Evolutionary conservation across 1,139 yeast genomes (phyloP), one percentile per base, ranked within the genome.

Genomic region (Diutina sp.): DNA sequence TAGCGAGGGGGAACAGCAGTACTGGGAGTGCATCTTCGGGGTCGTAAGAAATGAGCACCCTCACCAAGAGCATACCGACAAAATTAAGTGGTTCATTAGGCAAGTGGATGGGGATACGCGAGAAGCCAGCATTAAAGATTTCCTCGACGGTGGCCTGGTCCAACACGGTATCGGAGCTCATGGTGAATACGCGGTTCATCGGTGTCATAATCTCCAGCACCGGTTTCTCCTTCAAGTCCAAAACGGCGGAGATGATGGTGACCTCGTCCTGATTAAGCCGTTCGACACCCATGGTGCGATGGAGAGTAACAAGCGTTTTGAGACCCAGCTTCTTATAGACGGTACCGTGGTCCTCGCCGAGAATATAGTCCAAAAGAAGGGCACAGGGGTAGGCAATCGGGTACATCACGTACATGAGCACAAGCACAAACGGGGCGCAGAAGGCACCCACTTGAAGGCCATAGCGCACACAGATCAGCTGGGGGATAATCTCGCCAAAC

Each of bases 281-380:
- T 68, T 91, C 98, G 12, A 87, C 96, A 57, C 97, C 98, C 95
- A 90, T 90, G 44, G 96, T 90, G 66, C 85, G 83, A 69, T 93
- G 99, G 63, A 93, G 76, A 2, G 96, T 90, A 55, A 93, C 99
- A 65, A 93, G 78, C 3, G 97, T 88, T 71, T 93, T 93, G 64
- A 93, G 80, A 0, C 98, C 98, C 3, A 93, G 87, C 68, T 90
- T 89, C 67, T 90, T 90, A 72, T 93, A 93, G 54, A 91, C 84
- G 1, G 97, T 90, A 35, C 99, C 98, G 69, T 93, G 98, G 69
- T 90, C 97, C 70, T 93, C 96, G 56, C 99, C 99, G 55, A 93
- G 76, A 55, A 86, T 78, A 64, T 81, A 79, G 69, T 93, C 99
- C 63, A 93, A 77, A 55, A 93, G 74, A 62, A 82, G 65, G 0